phyloP scores from a whole-genome alignment of 2,329 filamentous ascomycete species.

The Sporothrix pallida region DNA sequence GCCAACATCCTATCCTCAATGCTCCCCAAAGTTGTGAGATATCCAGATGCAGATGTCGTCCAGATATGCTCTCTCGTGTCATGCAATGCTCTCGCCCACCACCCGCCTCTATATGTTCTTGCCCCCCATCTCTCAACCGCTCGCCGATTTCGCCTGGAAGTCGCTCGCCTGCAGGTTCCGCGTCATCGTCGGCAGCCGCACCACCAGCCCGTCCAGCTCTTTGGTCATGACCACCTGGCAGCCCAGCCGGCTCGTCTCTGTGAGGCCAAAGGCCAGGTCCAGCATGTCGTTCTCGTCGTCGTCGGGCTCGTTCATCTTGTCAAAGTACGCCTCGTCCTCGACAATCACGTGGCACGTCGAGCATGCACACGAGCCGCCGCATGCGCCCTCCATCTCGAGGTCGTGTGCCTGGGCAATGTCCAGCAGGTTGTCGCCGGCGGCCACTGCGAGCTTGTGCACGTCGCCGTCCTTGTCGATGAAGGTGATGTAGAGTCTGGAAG shows the following conservation, averaged over 20 bases:
- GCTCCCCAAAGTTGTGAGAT: neutral
- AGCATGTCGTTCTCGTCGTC: slow-evolving; percentile 90
- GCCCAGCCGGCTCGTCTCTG: slow-evolving; percentile 81
- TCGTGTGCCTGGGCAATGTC: slow-evolving; percentile 95
- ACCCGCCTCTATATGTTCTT: neutral
- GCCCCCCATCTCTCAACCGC: neutral
- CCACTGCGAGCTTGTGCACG: slow-evolving; percentile 77
- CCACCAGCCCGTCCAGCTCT: slow-evolving; percentile 83
- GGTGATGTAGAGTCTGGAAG: slow-evolving; percentile 79
- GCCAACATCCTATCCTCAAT: neutral
- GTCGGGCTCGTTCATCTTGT: slow-evolving; percentile 77
- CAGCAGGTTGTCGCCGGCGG: slow-evolving; percentile 87
- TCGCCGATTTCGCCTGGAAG: slow-evolving; percentile 59
- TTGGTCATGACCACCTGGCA: slow-evolving; percentile 93
- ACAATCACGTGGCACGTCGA: slow-evolving; percentile 94
- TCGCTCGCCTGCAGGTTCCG: slow-evolving; percentile 95
- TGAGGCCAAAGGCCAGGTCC: slow-evolving; percentile 86
- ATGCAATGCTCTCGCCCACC: neutral
- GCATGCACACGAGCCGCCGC: slow-evolving; percentile 91
- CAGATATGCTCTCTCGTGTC: neutral
- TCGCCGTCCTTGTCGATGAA: slow-evolving; percentile 91
- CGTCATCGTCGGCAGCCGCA: slow-evolving; percentile 90
- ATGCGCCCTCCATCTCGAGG: slow-evolving; percentile 97
- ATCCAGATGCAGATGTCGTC: neutral
- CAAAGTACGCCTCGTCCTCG: slow-evolving; percentile 72